These are phyloP conservation scores for Croton setiger DNA, from an alignment of 441 rosid genomes.

Conservation along the genomic window DNA sequence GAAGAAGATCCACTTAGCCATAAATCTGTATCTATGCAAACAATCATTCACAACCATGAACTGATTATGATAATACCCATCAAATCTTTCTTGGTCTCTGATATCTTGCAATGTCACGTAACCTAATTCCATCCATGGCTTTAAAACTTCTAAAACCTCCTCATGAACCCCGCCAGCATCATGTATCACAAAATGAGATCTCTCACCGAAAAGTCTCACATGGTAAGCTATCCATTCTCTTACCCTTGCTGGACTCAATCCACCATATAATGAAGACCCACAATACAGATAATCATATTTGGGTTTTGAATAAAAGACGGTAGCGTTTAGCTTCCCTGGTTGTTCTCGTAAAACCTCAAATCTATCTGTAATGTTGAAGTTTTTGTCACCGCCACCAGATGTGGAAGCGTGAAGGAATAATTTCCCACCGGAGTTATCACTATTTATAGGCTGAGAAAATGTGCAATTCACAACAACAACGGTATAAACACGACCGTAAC, in stretches of 20 bases:
- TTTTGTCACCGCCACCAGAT: constrained; percentile 56
- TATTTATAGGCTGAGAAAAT: constrained; percentile 47
- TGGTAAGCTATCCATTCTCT: constrained; percentile 92
- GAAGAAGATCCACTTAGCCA: constrained; percentile 86
- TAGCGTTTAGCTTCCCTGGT: constrained; percentile 37
- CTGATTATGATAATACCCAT: constrained; percentile 92
- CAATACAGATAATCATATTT: constrained; percentile 82
- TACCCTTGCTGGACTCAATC: constrained; percentile 65
- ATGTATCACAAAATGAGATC: constrained; percentile 76
- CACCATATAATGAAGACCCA: constrained; percentile 76
- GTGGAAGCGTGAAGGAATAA: constrained; percentile 64
- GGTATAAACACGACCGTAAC: constrained; percentile 85
- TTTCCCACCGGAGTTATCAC: constrained; percentile 62
- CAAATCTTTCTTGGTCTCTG: constrained; percentile 77
- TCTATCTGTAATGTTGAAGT: constrained; percentile 49
- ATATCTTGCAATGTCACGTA: constrained; percentile 79
- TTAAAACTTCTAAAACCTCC: constrained; percentile 67
- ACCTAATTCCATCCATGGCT: constrained; percentile 91
- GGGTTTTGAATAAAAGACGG: constrained; percentile 39
- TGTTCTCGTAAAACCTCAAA: constrained; percentile 48
- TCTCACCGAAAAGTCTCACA: constrained; percentile 58
- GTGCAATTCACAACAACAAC: constrained; percentile 80
- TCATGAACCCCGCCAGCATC: constrained; percentile 83
- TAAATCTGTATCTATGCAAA: constrained; percentile 65
- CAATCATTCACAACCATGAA: constrained; percentile 93